These are phyloP conservation scores for Penicillium lagena DNA, from an alignment of 495 filamentous ascomycete genomes.

Conservation along the genomic window DNA sequence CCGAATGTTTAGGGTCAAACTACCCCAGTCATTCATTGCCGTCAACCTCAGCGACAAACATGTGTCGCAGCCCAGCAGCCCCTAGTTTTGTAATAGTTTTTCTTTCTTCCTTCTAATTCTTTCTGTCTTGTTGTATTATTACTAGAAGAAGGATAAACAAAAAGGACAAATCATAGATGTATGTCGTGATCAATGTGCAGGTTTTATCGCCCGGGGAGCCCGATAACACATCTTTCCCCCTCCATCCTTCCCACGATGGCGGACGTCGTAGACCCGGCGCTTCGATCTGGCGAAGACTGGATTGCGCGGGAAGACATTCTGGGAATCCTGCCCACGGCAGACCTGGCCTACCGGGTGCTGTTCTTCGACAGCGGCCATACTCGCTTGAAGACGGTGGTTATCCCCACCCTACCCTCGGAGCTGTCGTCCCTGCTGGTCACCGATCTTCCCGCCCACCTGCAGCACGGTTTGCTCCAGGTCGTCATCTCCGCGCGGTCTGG, in stretches of 20 bases:
- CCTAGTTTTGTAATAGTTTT: neutral
- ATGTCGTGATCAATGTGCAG: too few species aligned
- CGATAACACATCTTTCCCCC: too few species aligned
- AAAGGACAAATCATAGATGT: too few species aligned
- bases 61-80: constrained; percentile 1
- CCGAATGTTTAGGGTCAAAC: constrained; percentile 60
- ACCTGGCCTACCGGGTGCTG: constrained; percentile 11
- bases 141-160: too few species aligned
- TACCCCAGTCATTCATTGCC: constrained; percentile 85
- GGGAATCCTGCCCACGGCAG: constrained; percentile 12
- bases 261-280: too few species aligned
- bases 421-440: constrained; percentile 12
- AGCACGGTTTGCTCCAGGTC: constrained; percentile 44
- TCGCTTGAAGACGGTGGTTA: constrained; percentile 9
- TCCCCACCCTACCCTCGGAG: constrained; percentile 7
- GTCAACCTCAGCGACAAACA: constrained; percentile 27
- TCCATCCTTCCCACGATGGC: too few species aligned
- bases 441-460: constrained; percentile 20
- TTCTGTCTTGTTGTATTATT: neutral
- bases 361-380: constrained; percentile 13
- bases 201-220: too few species aligned
- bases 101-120: constrained; percentile 1
- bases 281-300: neutral
- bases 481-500: constrained; percentile 73
- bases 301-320: constrained; percentile 25